Conservation (phyloP, 768 basidiomycete genomes). For the Amanita rimosa region DNA sequence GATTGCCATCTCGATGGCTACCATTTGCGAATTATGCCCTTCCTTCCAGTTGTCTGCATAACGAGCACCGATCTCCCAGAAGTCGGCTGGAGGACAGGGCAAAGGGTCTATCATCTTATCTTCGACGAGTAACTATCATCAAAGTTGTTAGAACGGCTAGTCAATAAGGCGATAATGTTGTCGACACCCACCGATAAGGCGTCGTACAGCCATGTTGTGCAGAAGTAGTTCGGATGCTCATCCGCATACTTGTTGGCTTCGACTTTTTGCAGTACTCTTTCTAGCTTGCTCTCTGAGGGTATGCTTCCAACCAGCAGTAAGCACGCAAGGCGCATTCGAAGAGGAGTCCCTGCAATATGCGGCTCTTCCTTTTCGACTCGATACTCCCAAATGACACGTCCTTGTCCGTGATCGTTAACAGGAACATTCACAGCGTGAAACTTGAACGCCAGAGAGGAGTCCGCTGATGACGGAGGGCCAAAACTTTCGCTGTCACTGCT, state of each 20-base stretch:
- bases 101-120: slow-evolving; percentile 2
- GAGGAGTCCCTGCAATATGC: not conserved
- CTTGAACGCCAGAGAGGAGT: not conserved
- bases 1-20: not conserved
- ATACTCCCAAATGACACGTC: slow-evolving; percentile 2
- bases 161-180: too few relatives aligned
- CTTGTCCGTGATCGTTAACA: slow-evolving; percentile 5
- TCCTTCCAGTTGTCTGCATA: slow-evolving; percentile 4
- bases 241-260: slow-evolving; percentile 4
- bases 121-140: slow-evolving; percentile 3
- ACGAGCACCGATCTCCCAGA: slow-evolving; percentile 5
- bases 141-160: not conserved
- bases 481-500: not conserved
- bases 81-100: not conserved
- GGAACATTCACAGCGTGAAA: slow-evolving; percentile 6
- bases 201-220: not conserved
- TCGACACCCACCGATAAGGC: not conserved
- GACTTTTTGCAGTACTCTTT: not conserved
- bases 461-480: not conserved
- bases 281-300: not conserved
- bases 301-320: not conserved
- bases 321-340: slow-evolving; percentile 2
- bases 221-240: not conserved
- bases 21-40: not conserved
- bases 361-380: not conserved